These are phyloP conservation scores for Fusarium bactridioides DNA, from an alignment of 2,329 filamentous ascomycete genomes.

Conservation along the genomic window DNA sequence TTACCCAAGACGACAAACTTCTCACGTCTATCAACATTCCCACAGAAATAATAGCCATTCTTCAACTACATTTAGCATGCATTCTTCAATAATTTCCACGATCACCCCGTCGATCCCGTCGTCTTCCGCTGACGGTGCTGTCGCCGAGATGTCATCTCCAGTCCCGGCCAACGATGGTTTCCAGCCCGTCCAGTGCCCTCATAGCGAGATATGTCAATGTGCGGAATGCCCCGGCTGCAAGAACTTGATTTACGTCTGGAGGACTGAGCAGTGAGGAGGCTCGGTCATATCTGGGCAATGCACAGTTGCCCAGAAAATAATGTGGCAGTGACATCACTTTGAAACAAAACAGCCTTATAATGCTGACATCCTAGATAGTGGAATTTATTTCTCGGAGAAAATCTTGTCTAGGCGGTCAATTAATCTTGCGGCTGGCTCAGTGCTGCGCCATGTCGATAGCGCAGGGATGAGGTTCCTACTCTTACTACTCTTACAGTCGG, in stretches of 20 bases:
- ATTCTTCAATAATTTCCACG: background rate
- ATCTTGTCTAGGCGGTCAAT: background rate
- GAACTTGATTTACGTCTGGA: background rate
- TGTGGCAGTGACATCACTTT: background rate
- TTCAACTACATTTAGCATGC: background rate
- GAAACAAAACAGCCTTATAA: background rate
- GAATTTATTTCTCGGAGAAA: background rate
- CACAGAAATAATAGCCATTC: background rate
- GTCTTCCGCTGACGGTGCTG: fast-evolving
- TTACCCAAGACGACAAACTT: background rate
- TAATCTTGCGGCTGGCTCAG: background rate
- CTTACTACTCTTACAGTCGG: background rate
- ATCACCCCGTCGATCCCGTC: too few species aligned
- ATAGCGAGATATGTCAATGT: background rate
- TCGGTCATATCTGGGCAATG: fast-evolving
- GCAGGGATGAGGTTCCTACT: background rate
- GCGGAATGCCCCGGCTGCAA: background rate
- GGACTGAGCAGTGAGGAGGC: background rate
- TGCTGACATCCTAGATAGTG: too few species aligned
- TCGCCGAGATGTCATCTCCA: background rate
- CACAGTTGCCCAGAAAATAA: too few species aligned
- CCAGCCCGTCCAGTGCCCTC: background rate
- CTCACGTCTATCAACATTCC: background rate
- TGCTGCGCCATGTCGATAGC: background rate
- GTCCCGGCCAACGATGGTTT: fast-evolving